Evolutionary conservation across 106 monocot species (phyloP).

Genomic region (Allium fistulosum): DNA sequence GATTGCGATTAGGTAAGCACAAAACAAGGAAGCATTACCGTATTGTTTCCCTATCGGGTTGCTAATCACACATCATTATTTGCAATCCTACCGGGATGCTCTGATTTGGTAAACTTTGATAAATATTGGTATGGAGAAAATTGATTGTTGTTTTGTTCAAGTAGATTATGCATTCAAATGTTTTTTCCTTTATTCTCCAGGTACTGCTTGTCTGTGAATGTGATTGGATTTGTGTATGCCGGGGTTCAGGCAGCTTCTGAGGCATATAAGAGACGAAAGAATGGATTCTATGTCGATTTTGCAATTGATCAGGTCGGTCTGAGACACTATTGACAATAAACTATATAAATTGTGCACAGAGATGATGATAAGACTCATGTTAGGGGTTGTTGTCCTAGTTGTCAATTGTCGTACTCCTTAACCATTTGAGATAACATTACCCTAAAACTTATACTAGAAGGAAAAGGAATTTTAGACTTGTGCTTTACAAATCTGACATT

Average conservation of each 20-base stretch:
- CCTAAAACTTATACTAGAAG: too few species aligned
- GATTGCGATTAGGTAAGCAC: too few species aligned
- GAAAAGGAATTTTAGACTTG: too few species aligned
- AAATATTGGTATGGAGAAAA: neutral
- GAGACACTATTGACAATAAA: neutral
- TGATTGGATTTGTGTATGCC: slow-evolving; percentile 65
- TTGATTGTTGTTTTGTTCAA: neutral
- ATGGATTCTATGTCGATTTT: slow-evolving; percentile 43
- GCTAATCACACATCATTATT: too few species aligned
- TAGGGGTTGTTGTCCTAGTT: too few species aligned
- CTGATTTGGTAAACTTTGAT: neutral
- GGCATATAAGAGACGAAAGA: slow-evolving; percentile 14
- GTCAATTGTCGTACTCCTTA: too few species aligned
- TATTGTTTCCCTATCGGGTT: too few species aligned
- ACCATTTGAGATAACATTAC: too few species aligned
- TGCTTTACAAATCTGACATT: too few species aligned
- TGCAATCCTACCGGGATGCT: too few species aligned
- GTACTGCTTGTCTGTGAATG: slow-evolving; percentile 55
- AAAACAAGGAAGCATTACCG: too few species aligned
- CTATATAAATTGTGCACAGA: neutral
- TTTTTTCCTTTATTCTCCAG: slow-evolving; percentile 14
- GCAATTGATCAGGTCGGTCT: slow-evolving; percentile 61
- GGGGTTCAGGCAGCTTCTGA: slow-evolving; percentile 37
- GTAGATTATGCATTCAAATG: neutral
- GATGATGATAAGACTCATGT: neutral